Conservation (phyloP, 2,329 filamentous ascomycete species). For the Dendryphion nanum region DNA sequence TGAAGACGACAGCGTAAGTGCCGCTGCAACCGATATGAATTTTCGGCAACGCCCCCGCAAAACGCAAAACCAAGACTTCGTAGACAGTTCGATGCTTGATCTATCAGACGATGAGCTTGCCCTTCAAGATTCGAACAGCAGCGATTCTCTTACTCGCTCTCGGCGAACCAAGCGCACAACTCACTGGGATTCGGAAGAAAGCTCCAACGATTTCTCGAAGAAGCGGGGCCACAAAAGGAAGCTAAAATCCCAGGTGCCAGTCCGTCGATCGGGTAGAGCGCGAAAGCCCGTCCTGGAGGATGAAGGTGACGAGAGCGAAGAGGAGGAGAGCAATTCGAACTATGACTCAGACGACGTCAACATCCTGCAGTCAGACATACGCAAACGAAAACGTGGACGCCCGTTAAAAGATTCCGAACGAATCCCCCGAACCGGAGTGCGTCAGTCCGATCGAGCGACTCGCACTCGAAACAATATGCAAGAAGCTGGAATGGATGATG, state of each 20-base stretch:
- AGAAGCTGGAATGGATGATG: conserved; percentile 61
- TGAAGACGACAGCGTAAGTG: too few species aligned
- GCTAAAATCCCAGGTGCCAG: conserved; percentile 15
- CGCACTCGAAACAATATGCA: conserved; percentile 49
- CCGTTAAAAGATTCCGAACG: conserved; percentile 14
- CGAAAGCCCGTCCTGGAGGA: conserved; percentile 12
- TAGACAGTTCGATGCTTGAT: conserved; percentile 27
- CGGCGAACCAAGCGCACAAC: too few species aligned
- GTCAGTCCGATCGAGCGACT: conserved; percentile 47
- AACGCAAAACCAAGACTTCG: conserved; percentile 17
- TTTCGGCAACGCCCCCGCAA: too few species aligned
- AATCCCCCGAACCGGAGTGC: conserved; percentile 24
- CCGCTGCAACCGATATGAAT: too few species aligned
- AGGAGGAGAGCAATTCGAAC: conserved; percentile 6
- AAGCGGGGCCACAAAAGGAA: conserved; percentile 19
- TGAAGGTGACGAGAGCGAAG: conserved; percentile 27
- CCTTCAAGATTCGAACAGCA: not conserved
- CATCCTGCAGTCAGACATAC: conserved; percentile 44
- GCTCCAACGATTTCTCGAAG: conserved; percentile 10
- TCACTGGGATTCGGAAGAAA: conserved; percentile 24
- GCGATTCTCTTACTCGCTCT: too few species aligned
- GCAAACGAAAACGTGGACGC: conserved; percentile 38
- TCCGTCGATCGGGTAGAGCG: conserved; percentile 29
- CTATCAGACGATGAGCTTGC: conserved; percentile 27
- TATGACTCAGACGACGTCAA: conserved; percentile 22